Evolutionary conservation across 768 basidiomycete genomes (phyloP).

Genomic region (Suillus discolor): DNA sequence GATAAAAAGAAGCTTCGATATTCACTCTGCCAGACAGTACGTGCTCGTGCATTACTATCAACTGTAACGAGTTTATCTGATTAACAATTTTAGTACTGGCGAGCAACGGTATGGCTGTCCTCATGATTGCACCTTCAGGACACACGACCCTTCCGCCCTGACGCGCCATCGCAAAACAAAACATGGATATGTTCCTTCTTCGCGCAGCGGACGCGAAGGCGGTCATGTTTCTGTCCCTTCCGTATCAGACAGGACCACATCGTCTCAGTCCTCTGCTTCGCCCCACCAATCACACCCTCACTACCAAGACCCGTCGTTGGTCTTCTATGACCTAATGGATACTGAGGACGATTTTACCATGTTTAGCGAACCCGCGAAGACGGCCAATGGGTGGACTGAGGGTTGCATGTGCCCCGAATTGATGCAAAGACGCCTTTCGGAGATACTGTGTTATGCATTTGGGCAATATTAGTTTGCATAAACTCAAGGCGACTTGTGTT

Average conservation of each 20-base stretch:
- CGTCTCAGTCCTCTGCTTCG: background rate
- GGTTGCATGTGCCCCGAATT: conserved; percentile 5
- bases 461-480: background rate
- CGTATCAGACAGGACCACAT: background rate
- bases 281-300: background rate
- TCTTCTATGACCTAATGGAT: background rate
- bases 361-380: background rate
- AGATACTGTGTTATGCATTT: background rate
- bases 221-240: too few relatives aligned
- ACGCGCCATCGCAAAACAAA: conserved; percentile 26
- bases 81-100: conserved; percentile 21
- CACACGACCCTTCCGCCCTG: conserved; percentile 28
- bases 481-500: background rate
- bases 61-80: too few relatives aligned
- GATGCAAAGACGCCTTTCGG: conserved; percentile 5
- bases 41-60: background rate
- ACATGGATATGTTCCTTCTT: conserved; percentile 25
- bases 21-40: conserved; percentile 27
- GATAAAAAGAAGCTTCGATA: conserved; percentile 23
- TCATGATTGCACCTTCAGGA: conserved; percentile 22
- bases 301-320: background rate
- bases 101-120: conserved; percentile 15
- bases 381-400: background rate
- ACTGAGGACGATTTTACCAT: conserved; percentile 1
- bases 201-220: background rate